These are phyloP conservation scores for Pistacia vera DNA, from an alignment of 345 rosid genomes.

Conservation along the genomic window DNA sequence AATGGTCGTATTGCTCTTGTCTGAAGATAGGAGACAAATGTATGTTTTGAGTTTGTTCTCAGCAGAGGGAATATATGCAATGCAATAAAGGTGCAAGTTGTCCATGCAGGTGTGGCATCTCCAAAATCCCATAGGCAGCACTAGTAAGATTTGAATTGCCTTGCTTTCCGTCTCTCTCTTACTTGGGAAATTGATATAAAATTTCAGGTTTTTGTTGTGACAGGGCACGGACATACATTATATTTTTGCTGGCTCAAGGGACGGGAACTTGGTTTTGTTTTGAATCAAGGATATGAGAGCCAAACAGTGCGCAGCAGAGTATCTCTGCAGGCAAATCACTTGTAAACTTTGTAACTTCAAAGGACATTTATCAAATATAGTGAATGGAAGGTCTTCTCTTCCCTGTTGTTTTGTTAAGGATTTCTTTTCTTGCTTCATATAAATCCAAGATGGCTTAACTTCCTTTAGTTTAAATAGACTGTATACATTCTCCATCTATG, in stretches of 20 bases:
- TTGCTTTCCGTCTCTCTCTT: background rate
- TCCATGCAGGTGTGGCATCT: background rate
- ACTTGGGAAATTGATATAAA: background rate
- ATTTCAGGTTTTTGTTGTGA: background rate
- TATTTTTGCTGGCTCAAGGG: background rate
- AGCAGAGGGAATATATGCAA: background rate
- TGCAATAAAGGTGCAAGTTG: constrained; percentile 18
- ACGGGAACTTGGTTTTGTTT: background rate
- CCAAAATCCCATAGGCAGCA: background rate
- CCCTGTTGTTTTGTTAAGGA: background rate
- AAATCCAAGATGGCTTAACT: background rate
- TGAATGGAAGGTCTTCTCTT: background rate
- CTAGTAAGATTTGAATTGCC: background rate
- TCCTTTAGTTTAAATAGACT: background rate
- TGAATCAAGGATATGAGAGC: background rate
- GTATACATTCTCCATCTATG: background rate
- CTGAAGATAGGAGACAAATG: constrained; percentile 7
- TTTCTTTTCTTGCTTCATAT: background rate
- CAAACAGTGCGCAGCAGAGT: background rate
- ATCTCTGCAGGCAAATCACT: background rate
- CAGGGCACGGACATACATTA: no score
- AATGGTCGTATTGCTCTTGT: background rate
- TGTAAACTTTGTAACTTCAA: background rate
- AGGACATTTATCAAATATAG: background rate
- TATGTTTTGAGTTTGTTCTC: constrained; percentile 16